Conservation (phyloP, 2,329 filamentous ascomycete genomes). For the Pyrenophora tritici-repentis region DNA sequence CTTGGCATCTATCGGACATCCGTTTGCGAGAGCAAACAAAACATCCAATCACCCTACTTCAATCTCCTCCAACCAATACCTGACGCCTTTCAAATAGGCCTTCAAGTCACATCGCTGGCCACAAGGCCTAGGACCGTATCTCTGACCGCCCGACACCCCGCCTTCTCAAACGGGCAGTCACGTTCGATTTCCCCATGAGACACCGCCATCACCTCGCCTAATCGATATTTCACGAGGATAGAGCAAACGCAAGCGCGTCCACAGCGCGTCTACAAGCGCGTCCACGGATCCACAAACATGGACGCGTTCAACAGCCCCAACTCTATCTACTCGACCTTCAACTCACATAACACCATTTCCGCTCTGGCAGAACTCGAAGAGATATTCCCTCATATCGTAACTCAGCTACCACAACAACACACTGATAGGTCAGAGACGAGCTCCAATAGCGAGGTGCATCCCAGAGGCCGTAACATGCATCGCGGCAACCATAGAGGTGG, state of each 20-base stretch:
- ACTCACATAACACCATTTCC: not conserved
- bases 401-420: not conserved
- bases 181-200: not conserved
- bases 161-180: conserved; percentile 15
- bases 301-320: not conserved
- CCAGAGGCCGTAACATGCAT: conserved; percentile 16
- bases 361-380: not conserved
- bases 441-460: conserved; percentile 1
- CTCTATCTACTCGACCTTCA: conserved; percentile 5
- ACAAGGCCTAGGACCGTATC: too few species aligned
- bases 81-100: too few species aligned
- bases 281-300: conserved; percentile 13
- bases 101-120: too few species aligned
- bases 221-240: not conserved
- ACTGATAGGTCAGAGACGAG: conserved; percentile 9
- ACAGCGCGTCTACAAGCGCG: too few species aligned
- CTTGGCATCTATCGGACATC: too few species aligned
- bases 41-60: too few species aligned
- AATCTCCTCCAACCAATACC: not conserved
- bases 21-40: too few species aligned
- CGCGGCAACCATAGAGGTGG: conserved; percentile 9
- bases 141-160: conserved; percentile 2
- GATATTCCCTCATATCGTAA: too few species aligned
- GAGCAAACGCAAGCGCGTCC: conserved; percentile 1
- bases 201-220: not conserved